phyloP scores from a whole-genome alignment of 768 basidiomycete species.

The Phylloporus sp. region DNA sequence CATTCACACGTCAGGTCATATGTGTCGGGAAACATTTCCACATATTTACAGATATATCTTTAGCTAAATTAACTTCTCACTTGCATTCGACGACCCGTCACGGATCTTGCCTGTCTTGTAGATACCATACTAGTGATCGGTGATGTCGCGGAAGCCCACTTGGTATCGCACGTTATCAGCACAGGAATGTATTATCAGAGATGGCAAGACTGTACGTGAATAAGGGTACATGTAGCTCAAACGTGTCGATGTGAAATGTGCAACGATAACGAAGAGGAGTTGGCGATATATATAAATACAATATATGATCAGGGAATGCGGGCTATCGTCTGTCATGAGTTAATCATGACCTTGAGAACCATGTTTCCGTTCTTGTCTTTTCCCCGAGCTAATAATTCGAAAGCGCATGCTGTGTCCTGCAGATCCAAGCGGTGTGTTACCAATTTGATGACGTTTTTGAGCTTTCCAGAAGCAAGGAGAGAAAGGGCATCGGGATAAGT shows the following conservation, averaged over 20 bases:
- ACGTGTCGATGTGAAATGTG: slow-evolving; percentile 7
- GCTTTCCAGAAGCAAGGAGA: slow-evolving; percentile 61
- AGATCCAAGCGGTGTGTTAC: slow-evolving; percentile 75
- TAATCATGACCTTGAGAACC: slow-evolving; percentile 89
- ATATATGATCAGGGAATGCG: slow-evolving; percentile 10
- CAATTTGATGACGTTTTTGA: slow-evolving; percentile 63
- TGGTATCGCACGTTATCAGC: too few relatives aligned
- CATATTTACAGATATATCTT: slow-evolving; percentile 8
- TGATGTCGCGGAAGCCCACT: slow-evolving; percentile 3
- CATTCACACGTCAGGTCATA: slow-evolving; percentile 18
- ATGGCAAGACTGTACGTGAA: slow-evolving; percentile 8
- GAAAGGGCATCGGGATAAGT: slow-evolving; percentile 85
- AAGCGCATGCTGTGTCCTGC: slow-evolving; percentile 63
- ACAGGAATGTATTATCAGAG: slow-evolving; percentile 1
- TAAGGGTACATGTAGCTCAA: slow-evolving; percentile 24
- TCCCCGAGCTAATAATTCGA: slow-evolving; percentile 75
- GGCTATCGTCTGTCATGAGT: slow-evolving; percentile 24
- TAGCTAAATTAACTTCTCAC: slow-evolving; percentile 3
- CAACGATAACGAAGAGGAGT: slow-evolving; percentile 13
- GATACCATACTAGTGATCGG: slow-evolving; percentile 6
- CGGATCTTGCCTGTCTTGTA: slow-evolving; percentile 9
- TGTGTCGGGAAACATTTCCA: slow-evolving; percentile 5
- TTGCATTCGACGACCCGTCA: neutral
- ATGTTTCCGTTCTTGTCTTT: slow-evolving; percentile 73
- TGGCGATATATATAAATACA: slow-evolving; percentile 1